Evolutionary conservation across 768 basidiomycete species (phyloP).

Genomic region (Mycena rebaudengoi): DNA sequence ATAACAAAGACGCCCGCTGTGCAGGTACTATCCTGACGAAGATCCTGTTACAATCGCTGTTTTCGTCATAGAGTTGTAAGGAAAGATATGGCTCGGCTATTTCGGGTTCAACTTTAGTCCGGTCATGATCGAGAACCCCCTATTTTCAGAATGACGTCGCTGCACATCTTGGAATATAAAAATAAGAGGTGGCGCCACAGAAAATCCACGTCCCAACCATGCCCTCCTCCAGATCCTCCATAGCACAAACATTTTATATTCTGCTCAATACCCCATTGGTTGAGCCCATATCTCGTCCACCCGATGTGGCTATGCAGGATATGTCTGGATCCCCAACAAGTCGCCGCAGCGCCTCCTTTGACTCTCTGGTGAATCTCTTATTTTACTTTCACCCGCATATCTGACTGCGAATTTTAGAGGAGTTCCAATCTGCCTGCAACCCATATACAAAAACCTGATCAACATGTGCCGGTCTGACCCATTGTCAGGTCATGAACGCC

Average conservation of each 20-base stretch:
- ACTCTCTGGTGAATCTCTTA: not conserved
- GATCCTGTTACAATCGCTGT: slow-evolving; percentile 52
- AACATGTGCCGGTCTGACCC: not conserved
- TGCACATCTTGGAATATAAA: too few species aligned
- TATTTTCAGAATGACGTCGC: too few species aligned
- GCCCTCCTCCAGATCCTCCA: slow-evolving; percentile 8
- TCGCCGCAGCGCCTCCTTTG: not conserved
- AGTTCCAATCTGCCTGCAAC: not conserved
- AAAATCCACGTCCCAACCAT: too few species aligned
- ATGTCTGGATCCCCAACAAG: slow-evolving; percentile 2
- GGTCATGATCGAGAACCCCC: too few species aligned
- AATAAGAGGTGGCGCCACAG: too few species aligned
- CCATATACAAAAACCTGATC: not conserved
- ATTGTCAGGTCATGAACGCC: not conserved
- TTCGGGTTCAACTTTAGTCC: too few species aligned
- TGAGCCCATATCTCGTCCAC: slow-evolving; percentile 1
- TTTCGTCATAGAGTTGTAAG: slow-evolving; percentile 29
- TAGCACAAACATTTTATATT: slow-evolving; percentile 16
- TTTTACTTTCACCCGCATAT: not conserved
- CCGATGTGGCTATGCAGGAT: slow-evolving; percentile 14
- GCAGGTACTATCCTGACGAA: slow-evolving; percentile 59
- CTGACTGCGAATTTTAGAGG: not conserved
- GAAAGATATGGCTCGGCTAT: too few species aligned
- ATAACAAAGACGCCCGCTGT: slow-evolving; percentile 21
- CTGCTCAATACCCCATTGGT: slow-evolving; percentile 21